phyloP scores from a whole-genome alignment of 2,329 filamentous ascomycete species.

The Chaetothyriales sp. region DNA sequence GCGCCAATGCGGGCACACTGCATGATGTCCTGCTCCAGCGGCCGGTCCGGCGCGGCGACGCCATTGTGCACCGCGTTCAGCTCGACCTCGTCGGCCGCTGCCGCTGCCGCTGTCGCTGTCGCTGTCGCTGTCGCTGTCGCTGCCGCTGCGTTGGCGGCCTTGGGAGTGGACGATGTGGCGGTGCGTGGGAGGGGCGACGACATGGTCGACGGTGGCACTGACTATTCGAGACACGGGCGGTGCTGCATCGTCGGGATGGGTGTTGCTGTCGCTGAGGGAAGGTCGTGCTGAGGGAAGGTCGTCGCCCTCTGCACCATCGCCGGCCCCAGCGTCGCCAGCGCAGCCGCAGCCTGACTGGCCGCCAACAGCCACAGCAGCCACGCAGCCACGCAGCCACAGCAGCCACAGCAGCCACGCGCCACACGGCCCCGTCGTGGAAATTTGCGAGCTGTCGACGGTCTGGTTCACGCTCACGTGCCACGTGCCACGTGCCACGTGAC shows the following conservation, averaged over 20 bases:
- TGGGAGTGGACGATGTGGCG: too few relatives aligned
- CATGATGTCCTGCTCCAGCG: conserved; percentile 75
- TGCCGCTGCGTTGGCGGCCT: conserved; percentile 4
- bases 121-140: too few relatives aligned
- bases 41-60: conserved; percentile 22
- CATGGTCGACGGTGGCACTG: background rate
- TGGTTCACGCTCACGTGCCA: too few relatives aligned
- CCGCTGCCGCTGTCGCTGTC: too few relatives aligned
- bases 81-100: conserved; percentile 15
- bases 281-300: background rate
- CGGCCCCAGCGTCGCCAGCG: background rate
- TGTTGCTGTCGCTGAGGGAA: background rate
- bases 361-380: background rate
- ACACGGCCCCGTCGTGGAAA: background rate
- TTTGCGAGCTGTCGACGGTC: too few relatives aligned
- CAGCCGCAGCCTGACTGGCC: background rate
- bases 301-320: background rate
- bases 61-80: conserved; percentile 18
- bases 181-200: background rate
- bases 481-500: background rate
- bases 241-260: background rate
- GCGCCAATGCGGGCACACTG: conserved; percentile 84
- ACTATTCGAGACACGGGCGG: background rate
- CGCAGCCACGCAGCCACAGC: background rate
- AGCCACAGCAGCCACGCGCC: background rate